Conservation (phyloP, 1,284 basidiomycete species). For the Malassezia psittaci region DNA sequence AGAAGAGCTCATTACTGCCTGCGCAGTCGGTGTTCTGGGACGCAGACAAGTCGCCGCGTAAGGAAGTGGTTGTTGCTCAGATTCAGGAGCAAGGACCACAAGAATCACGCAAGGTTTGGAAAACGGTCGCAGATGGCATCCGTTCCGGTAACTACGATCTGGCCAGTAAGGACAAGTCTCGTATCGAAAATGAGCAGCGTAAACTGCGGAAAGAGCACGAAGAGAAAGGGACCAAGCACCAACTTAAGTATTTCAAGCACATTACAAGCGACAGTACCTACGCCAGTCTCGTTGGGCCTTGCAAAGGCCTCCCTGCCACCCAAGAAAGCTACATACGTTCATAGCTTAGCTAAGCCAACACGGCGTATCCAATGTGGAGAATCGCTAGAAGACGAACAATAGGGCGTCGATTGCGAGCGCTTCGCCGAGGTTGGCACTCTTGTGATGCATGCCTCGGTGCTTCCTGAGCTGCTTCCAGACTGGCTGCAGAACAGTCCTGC, state of each 20-base stretch:
- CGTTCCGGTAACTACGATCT: slow-evolving; percentile 77
- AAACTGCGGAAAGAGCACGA: slow-evolving; percentile 75
- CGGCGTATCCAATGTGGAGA: not conserved
- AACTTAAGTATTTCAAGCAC: slow-evolving; percentile 48
- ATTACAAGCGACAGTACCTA: slow-evolving; percentile 48
- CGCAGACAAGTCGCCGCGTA: slow-evolving; percentile 51
- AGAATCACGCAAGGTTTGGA: slow-evolving; percentile 81
- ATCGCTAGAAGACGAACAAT: not conserved
- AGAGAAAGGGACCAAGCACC: slow-evolving; percentile 64
- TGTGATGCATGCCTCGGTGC: not conserved
- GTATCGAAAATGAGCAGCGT: slow-evolving; percentile 91
- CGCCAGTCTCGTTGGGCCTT: slow-evolving; percentile 26
- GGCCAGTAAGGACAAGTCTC: slow-evolving; percentile 78
- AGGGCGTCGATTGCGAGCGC: no score
- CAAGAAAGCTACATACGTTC: slow-evolving; percentile 27
- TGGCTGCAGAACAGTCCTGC: slow-evolving; percentile 6
- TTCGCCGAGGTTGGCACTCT: no score
- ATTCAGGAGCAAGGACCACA: slow-evolving; percentile 64
- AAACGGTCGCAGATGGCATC: slow-evolving; percentile 78
- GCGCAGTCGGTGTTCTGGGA: slow-evolving; percentile 52
- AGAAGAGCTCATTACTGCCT: slow-evolving; percentile 28
- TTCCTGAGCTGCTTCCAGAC: not conserved
- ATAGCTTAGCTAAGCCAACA: not conserved
- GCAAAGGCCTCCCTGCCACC: slow-evolving; percentile 28
- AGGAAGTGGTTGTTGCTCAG: slow-evolving; percentile 62